These are phyloP conservation scores for Fusarium brachygibbosum DNA, from an alignment of 2,329 filamentous ascomycete genomes.

Conservation along the genomic window DNA sequence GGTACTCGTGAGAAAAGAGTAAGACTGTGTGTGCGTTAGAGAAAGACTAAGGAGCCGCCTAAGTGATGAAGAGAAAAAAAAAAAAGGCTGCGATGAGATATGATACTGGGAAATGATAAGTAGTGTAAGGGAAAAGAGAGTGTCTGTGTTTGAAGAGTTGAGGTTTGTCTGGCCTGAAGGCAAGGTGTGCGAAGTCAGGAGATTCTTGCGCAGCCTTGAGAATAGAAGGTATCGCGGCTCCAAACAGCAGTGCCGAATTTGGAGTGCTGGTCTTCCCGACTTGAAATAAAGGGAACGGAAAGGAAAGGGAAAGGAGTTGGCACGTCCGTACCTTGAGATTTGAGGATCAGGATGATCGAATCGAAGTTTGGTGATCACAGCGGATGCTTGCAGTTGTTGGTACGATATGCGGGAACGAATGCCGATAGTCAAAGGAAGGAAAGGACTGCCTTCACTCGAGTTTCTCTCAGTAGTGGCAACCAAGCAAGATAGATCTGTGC, in stretches of 20 bases:
- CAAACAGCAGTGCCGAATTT: neutral
- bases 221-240: neutral
- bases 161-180: neutral
- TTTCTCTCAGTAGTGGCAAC: neutral
- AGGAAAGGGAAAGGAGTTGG: neutral
- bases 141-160: neutral
- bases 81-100: neutral
- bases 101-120: neutral
- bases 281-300: neutral
- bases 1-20: neutral
- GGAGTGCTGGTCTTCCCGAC: too few relatives aligned
- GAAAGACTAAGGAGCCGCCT: neutral
- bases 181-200: neutral
- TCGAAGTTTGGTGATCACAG: neutral
- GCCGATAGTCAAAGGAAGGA: neutral
- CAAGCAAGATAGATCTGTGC: neutral
- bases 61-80: neutral
- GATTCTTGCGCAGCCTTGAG: neutral
- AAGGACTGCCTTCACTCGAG: neutral
- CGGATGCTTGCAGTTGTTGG: neutral
- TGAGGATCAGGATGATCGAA: conserved; percentile 1
- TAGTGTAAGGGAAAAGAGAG: neutral
- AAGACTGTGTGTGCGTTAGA: conserved; percentile 2
- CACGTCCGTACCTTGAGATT: conserved; percentile 18
- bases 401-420: neutral